Base-by-base conservation (phyloP, 352 stramenopile genomes). In the Blastocystis sp. region DNA sequence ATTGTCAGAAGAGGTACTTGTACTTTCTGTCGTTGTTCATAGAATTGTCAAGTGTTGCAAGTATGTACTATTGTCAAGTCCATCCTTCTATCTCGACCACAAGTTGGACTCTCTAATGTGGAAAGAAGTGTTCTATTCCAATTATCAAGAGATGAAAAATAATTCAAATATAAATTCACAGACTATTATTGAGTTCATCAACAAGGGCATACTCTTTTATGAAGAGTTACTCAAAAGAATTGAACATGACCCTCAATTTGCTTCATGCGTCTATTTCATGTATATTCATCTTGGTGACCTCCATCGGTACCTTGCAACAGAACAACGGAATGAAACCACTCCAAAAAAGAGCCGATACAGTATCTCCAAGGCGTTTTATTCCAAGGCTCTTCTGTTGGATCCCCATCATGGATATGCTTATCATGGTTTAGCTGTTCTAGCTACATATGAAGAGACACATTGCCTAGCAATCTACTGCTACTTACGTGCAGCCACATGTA, bases 231-330 rank as follows among this genome's bases (percentile, higher is more conserved):
- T 77, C 6, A 21, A 19, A 24, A 19, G 27, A 16, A 56, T 51
- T 12, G 56, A 51, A 4, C 51, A 77, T 27, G 37, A 42, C 6
- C 0, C 29, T n/a, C 12, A 73, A 43, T 43, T 51, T 73, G 27
- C 7, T 16, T 5, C 46, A 24, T 77, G 65, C 19, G 32, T n/a
- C 6, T 77, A 77, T 77, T 77, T 49, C 21, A 35, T 77, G 24
- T 49, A 58, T 52, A 51, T 77, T 77, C 65, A 77, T 49, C 37
- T 77, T 24, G 65, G 65, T 58, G 65, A 77, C 43, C 29, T 77
- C 9, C 43, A 56, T 77, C 65, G 65, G 2, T 77, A 77, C 35
- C 16, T 46, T 42, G 29, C 51, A 32, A 49, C 37, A 2, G 39
- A 46, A 46, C 39, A 46, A 9, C 9, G 39, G 39, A 46, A 46